A percentile compares a stretch with the other conserved stretches of the same genome.
Conservation (phyloP, 805 yeast species). For the Saccharomycopsis selenospora region DNA sequence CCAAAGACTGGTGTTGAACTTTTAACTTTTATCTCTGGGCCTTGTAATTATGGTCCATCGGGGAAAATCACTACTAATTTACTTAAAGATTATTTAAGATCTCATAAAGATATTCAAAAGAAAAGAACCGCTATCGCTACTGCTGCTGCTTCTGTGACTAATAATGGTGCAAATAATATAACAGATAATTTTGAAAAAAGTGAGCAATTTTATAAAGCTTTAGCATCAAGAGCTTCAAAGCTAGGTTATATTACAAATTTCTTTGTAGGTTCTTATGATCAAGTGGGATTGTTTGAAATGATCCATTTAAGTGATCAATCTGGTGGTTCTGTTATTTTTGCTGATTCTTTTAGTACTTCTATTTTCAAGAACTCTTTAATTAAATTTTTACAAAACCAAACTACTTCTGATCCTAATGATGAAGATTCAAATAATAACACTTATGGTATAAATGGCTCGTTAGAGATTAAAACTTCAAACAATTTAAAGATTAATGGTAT, state of each 20-base stretch:
- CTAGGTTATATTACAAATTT: constrained; percentile 51
- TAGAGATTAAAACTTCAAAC: constrained; percentile 46
- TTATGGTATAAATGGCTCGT: constrained; percentile 48
- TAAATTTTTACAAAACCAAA: constrained; percentile 34
- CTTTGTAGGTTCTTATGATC: constrained; percentile 63
- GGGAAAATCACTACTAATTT: constrained; percentile 51
- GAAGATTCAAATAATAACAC: constrained; percentile 30
- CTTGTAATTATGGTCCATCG: constrained; percentile 54
- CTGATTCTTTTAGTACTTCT: constrained; percentile 60
- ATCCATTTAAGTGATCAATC: constrained; percentile 47
- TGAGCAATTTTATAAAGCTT: constrained; percentile 37
- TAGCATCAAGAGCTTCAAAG: constrained; percentile 41
- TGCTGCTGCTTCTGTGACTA: not conserved
- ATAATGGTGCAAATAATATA: constrained; percentile 31
- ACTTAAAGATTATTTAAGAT: constrained; percentile 56
- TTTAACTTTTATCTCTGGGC: constrained; percentile 52
- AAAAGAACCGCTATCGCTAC: constrained; percentile 17
- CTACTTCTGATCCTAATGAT: not conserved
- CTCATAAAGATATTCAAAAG: constrained; percentile 48
- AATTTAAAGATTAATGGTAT: constrained; percentile 52
- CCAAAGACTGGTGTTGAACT: constrained; percentile 49
- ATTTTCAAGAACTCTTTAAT: constrained; percentile 61
- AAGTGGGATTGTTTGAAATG: constrained; percentile 63
- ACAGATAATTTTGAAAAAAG: constrained; percentile 34
- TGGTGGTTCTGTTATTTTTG: constrained; percentile 56